Base-by-base conservation (phyloP, 2,329 filamentous ascomycete species). In the Arachnopeziza araneosa region DNA sequence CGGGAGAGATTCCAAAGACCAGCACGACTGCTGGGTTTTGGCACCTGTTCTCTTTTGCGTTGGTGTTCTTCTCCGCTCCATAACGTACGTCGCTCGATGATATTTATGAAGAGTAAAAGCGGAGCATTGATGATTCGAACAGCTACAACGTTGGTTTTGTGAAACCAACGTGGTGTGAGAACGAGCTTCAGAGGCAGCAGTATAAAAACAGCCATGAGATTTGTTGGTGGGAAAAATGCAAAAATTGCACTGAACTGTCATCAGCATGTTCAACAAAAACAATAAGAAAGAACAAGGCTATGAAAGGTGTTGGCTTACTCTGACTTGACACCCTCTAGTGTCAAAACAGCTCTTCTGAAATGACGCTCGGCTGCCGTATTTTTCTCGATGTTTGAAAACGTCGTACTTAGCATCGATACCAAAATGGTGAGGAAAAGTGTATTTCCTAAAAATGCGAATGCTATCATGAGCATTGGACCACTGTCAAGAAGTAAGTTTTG, bases 341-440 rank as follows among this genome's bases (percentile, higher is more conserved):
- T 95, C 53, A 93, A 76, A 2, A 96, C 91, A 1, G 90, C 88
- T 59, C 87, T 83, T 24, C 90, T 86, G 74, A 90, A 96, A 69
- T 92, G 88, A 53, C 93, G 90, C 73, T 96, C 91, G n/a, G 89
- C 86, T 0, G 86, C 87, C 1, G 90, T 88, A 66, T 93, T 91
- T 57, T 80, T 77, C 7, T 89, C 88, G 57, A 95, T 90, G 63
- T 84, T 89, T 69, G 86, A 86, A 71, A 95, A 96, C 0, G 90
- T 95, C 69, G 91, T 92, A 63, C 86, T 90, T 12, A 96, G 81
- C 83, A 93, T 93, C 14, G 91, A 93, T 1, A 96, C 90, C 19
- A 95, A 80, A 63, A 96, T 91, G 1, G 91, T 95, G n/a, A 96
- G 80, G 76, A 95, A 96, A 58, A 95, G 81, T 0, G 90, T 95